Percentiles rank a stretch among this genome's conserved stretches.
phyloP scores from a whole-genome alignment of 169 alveolate genomes.

The Perkinsus olseni region DNA sequence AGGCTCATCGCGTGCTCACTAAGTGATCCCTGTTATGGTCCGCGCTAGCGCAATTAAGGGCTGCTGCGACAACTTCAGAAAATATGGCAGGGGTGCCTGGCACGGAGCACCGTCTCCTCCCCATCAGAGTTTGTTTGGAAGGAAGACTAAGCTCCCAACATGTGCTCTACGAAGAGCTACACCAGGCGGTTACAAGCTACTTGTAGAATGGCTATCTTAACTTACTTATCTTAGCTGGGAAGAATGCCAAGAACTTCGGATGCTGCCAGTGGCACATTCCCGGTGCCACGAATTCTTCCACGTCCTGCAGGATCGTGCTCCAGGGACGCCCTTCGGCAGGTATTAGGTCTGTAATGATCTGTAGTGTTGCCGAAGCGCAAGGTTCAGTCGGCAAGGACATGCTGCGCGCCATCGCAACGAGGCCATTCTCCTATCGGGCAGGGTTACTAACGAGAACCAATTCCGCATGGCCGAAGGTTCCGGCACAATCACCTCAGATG shows the following conservation, averaged over 20 bases:
- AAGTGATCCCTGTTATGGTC: neutral
- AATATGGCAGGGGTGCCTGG: conserved; percentile 5
- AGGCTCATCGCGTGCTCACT: neutral
- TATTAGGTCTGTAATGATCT: neutral
- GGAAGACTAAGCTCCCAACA: too few species aligned
- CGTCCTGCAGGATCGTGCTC: neutral
- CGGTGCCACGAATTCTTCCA: neutral
- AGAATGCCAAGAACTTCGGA: conserved; percentile 21
- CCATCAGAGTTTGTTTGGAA: too few species aligned
- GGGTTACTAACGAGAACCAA: neutral
- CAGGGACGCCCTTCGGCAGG: neutral
- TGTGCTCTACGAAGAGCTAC: too few species aligned
- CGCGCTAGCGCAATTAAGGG: neutral
- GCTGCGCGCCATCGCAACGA: too few species aligned
- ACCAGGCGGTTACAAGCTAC: too few species aligned
- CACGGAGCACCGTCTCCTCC: too few species aligned
- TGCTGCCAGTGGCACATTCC: conserved; percentile 14
- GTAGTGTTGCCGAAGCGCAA: too few species aligned
- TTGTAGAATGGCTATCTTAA: too few species aligned
- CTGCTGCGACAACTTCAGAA: conserved; percentile 4
- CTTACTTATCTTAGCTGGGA: conserved; percentile 1
- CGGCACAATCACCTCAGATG: too few species aligned
- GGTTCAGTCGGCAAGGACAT: too few species aligned
- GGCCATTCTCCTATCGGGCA: neutral
- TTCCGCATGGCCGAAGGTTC: too few species aligned